Base-by-base conservation (phyloP, 2,329 filamentous ascomycete genomes). In the Penicillium expansum region DNA sequence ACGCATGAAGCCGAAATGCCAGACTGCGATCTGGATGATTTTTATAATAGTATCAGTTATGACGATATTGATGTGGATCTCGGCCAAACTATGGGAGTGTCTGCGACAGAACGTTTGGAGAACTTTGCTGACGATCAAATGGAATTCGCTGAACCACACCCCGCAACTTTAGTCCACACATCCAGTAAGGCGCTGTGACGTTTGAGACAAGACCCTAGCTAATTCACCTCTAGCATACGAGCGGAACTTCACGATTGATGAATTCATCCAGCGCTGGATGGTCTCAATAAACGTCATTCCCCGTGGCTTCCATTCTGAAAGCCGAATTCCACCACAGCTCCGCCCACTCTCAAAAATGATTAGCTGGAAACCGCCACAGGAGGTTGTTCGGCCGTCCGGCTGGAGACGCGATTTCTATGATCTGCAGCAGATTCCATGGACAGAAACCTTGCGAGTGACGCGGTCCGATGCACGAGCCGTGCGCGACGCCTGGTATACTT, bases 351-450 rank as follows among this genome's bases (percentile, higher is more conserved):
- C 67, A 3, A 69, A 68, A 42, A 69, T 75, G 41, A 62, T 71
- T n/a, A 61, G 65, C 24, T 76, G 74, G 73, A 53, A 60, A 20
- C 71, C 71, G 5, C 74, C 70, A 13, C 62, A 59, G 11, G 69
- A 69, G 48, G 67, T 71, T 29, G 49, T 67, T 13, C 71, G 74
- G 8, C 75, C 75, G 0, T 58, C 62, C 3, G 52, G 61, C 2
- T 69, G 67, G 49, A 57, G 57, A 13, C 57, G 63, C 18, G 67
- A 68, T 11, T 66, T 67, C 8, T 77, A 68, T 50, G 75, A 77
- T 55, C 66, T 77, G 16, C 75, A 77, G 56, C 74, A 74, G 43
- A 77, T 77, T 13, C 75, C 75, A 2, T 77, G 75, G 75, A 67
- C 60, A 37, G 68, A 73, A 13, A 70, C 65, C 2, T 55, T 77